phyloP scores from a whole-genome alignment of 805 yeast species.

The Saccharomyces eubayanus region DNA sequence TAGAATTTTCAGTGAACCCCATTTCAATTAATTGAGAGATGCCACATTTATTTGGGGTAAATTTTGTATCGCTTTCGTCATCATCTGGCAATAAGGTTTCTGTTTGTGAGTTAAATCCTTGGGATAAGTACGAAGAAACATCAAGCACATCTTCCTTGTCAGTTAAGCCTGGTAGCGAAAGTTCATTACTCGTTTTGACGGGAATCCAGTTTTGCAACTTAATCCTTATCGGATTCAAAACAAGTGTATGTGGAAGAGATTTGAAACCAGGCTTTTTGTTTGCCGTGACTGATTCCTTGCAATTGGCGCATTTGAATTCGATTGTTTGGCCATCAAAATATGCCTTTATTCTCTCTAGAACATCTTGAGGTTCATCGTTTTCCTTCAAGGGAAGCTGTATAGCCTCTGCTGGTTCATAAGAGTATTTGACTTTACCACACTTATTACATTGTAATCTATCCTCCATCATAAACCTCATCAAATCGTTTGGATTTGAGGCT shows the following conservation, averaged over 20 bases:
- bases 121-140: constrained; percentile 36
- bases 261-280: constrained; percentile 20
- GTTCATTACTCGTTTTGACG: constrained; percentile 66
- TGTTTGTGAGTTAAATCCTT: constrained; percentile 28
- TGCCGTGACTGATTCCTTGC: constrained; percentile 32
- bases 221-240: constrained; percentile 71
- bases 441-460: constrained; percentile 46
- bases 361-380: constrained; percentile 35
- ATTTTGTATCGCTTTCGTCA: constrained; percentile 23
- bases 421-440: constrained; percentile 56
- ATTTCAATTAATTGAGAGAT: constrained; percentile 53
- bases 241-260: constrained; percentile 61
- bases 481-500: constrained; percentile 38
- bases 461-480: constrained; percentile 57
- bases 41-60: constrained; percentile 49
- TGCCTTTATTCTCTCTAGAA: constrained; percentile 39
- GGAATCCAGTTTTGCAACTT: constrained; percentile 88
- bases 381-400: constrained; percentile 46
- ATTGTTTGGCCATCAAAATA: constrained; percentile 50
- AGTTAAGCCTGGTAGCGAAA: constrained; percentile 37
- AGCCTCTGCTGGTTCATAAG: constrained; percentile 49
- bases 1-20: constrained; percentile 78
- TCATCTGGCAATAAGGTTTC: constrained; percentile 25
- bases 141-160: constrained; percentile 32
- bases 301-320: constrained; percentile 56